These are phyloP conservation scores for Pseudomonodictys pantanalensis DNA, from an alignment of 495 filamentous ascomycete species.

Conservation along the genomic window DNA sequence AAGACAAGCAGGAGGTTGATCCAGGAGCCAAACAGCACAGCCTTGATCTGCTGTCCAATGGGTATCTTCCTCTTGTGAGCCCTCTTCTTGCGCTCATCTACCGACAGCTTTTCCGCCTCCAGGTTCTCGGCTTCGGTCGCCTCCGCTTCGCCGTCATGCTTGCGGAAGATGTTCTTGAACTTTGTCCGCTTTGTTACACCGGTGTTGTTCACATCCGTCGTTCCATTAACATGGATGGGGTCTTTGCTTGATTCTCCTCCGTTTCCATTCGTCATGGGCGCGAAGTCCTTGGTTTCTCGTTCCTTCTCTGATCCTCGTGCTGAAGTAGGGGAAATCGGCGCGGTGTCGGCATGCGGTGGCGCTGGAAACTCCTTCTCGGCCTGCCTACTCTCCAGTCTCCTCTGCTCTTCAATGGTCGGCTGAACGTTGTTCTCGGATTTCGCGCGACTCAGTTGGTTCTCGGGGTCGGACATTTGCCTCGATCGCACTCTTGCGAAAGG, in stretches of 20 bases:
- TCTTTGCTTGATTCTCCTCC: slow-evolving; percentile 16
- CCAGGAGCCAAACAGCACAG: slow-evolving; percentile 66
- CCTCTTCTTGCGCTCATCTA: slow-evolving; percentile 16
- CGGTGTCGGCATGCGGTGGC: slow-evolving; percentile 24
- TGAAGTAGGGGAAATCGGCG: slow-evolving; percentile 8
- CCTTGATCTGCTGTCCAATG: slow-evolving; percentile 15
- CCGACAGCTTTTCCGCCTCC: slow-evolving; percentile 9
- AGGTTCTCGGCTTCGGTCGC: not conserved
- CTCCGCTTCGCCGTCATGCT: slow-evolving; percentile 7
- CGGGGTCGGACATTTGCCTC: slow-evolving; percentile 7
- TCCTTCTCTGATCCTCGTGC: not conserved
- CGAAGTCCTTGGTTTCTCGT: not conserved
- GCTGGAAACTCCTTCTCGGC: slow-evolving; percentile 20
- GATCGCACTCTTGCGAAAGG: slow-evolving; percentile 27
- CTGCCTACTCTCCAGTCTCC: slow-evolving; percentile 12
- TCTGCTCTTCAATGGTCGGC: slow-evolving; percentile 14
- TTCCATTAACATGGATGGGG: slow-evolving; percentile 17
- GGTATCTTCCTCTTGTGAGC: slow-evolving; percentile 26
- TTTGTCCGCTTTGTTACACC: slow-evolving; percentile 12
- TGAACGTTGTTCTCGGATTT: slow-evolving; percentile 9
- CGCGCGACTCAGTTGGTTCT: not conserved
- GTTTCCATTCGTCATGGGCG: not conserved
- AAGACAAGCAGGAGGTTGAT: slow-evolving; percentile 80
- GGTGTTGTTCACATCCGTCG: not conserved
- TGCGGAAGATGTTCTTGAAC: slow-evolving; percentile 27